Evolutionary conservation across 2,329 filamentous ascomycete genomes (phyloP), one percentile per base, ranked within the genome.

Genomic region (Phialophora verrucosa): DNA sequence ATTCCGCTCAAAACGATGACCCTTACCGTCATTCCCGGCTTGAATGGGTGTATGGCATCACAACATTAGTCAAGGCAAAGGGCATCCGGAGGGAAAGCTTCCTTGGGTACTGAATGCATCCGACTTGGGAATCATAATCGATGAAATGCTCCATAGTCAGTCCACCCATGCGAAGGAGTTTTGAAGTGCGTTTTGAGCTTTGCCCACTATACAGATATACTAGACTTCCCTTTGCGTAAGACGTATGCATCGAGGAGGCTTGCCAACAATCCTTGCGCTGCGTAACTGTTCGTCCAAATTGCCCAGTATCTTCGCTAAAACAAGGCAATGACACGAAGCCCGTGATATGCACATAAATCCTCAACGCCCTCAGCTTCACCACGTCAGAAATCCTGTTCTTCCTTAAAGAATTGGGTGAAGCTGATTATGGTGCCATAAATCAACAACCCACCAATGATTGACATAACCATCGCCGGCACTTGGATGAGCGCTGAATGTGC

Each of bases 381-480:
- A 12, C 20, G 74, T 82, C 81, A 98, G 79, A 98, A 99, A 74
- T 98, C 95, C 76, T 96, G 91, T 78, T 98, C 93, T 80, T 98
- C 93, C 78, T 94, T 91, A 84, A 99, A 99, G 83, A 98, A 99
- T 88, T 97, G 91, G 72, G 91, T 90, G 80, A 99, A 99, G 82
- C 91, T 95, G 81, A 99, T 96, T 77, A 99, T 97, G 57, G 95
- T 99, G 64, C 92, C 92, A 81, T 99, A 99, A 78, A 99, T 99
- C 77, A 99, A 82, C 66, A 97, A 83, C 60, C 95, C 95, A 31
- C 95, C 95, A 60, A 94, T 81, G 73, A 99, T 91, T 60, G 91
- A 96, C 95, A 99, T 99, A 77, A 92, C 83, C 89, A 97, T 96
- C 57, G 95, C 95, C 60, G 92, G 89, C 65, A 90, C 79, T 69